Evolutionary conservation across 495 filamentous ascomycete species (phyloP).

Genomic region (Talaromyces thailandensis): DNA sequence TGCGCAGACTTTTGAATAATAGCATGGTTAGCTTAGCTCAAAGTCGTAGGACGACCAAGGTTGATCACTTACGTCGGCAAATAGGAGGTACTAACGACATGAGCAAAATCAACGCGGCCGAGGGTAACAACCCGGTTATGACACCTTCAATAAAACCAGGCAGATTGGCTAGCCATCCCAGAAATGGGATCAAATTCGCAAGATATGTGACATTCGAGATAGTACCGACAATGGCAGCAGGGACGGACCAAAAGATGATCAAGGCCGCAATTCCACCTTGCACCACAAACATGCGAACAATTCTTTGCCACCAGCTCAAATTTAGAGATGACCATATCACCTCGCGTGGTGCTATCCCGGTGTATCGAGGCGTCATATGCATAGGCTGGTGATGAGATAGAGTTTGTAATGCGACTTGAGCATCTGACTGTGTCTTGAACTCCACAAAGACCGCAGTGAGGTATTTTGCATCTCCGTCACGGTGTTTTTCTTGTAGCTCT

Average conservation of each 20-base stretch:
- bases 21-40: conserved; percentile 19
- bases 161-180: conserved; percentile 61
- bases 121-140: conserved; percentile 70
- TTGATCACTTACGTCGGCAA: conserved; percentile 53
- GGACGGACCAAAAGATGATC: conserved; percentile 89
- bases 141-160: conserved; percentile 64
- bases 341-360: conserved; percentile 68
- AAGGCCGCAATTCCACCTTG: conserved; percentile 60
- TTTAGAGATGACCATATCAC: conserved; percentile 75
- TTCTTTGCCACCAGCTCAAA: conserved; percentile 75
- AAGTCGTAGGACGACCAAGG: background rate
- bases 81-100: conserved; percentile 84
- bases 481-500: conserved; percentile 47
- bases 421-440: conserved; percentile 67
- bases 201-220: conserved; percentile 76
- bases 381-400: conserved; percentile 76
- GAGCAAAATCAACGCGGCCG: conserved; percentile 64
- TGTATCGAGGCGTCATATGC: conserved; percentile 76
- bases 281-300: conserved; percentile 58
- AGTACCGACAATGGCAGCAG: conserved; percentile 68
- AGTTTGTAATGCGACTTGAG: conserved; percentile 72
- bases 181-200: conserved; percentile 46
- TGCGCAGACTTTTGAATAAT: conserved; percentile 54
- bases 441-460: conserved; percentile 77
- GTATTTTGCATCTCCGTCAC: conserved; percentile 33